Evolutionary conservation across 345 rosid genomes (phyloP), one percentile per base, ranked within the genome.

Genomic region (Sisymbrium irio): DNA sequence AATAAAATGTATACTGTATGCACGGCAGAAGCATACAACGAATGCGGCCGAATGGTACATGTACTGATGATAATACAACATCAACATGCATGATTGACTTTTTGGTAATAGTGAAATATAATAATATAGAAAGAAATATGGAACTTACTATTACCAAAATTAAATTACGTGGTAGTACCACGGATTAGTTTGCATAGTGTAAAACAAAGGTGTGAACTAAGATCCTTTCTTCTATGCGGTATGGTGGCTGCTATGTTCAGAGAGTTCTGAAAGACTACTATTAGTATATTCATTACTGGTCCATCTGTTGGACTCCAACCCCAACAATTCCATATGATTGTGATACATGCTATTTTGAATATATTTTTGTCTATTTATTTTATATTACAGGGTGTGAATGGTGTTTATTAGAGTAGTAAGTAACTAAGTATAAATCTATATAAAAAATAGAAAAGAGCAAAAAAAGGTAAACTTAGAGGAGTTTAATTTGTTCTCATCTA

Each of bases 171-270:
- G 37, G 54, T 10, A 50, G 78, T 67, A 50, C 78, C 32, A 75
- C 28, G 62, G 56, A 50, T 56, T 74, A 57, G 22, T 30, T 74
- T 50, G 41, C 51, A 74, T 57, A 56, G 61, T 32, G 65, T 25
- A 73, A 63, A 65, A 55, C 59, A 65, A 47, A 66, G 73, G 73
- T 74, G 78, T 74, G 73, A 74, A 74, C 72, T 67, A 60, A 41
- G 18, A 67, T 32, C 62, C 15, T 1, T 49, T 67, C 58, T 50
- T 39, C 67, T 30, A 67, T 67, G 56, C 60, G 39, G 37, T 58
- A 47, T 66, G 58, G 72, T 58, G 73, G 61, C 73, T 60, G 67
- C 73, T 60, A 14, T 74, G 67, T 54, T 75, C 54, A 75, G 68
- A 30, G 66, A 18, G 35, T 74, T 58, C 61, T 36, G 67, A 66